phyloP scores from a whole-genome alignment of 2,329 filamentous ascomycete species.

The Colletotrichum neosansevieriae region DNA sequence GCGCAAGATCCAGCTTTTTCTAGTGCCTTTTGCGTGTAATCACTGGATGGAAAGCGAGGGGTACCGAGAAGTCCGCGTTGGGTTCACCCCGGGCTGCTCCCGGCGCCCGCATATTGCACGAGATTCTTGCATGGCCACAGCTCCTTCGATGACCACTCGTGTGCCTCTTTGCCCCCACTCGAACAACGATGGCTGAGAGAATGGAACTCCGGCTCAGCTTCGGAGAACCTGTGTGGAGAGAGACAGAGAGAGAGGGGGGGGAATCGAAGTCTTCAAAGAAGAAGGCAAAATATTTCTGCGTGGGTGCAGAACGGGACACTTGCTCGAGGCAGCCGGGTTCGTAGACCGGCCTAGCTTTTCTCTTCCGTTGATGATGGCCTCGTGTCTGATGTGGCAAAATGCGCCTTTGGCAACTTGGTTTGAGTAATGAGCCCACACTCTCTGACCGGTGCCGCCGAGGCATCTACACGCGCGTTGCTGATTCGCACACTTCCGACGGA shows the following conservation, averaged over 20 bases:
- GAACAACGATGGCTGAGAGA: not conserved
- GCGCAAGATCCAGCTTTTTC: conserved; percentile 17
- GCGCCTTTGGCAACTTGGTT: conserved; percentile 5
- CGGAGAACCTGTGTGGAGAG: not conserved
- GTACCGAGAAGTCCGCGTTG: conserved; percentile 24
- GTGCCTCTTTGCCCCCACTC: conserved; percentile 3
- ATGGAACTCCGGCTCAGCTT: conserved; percentile 5
- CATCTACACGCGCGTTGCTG: not conserved
- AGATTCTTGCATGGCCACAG: conserved; percentile 13
- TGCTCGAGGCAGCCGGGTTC: not conserved
- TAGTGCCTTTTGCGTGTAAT: too few relatives aligned
- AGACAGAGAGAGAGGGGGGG: not conserved
- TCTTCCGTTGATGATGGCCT: conserved; percentile 8
- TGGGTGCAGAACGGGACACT: not conserved
- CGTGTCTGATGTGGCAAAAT: conserved; percentile 10
- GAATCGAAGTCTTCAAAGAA: not conserved
- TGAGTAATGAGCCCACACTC: conserved; percentile 19
- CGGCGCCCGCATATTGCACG: conserved; percentile 27
- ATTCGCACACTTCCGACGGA: conserved; percentile 8
- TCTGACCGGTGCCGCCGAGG: conserved; percentile 1
- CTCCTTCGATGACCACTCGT: not conserved
- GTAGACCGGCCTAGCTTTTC: not conserved
- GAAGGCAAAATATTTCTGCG: not conserved
- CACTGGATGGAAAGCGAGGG: not conserved
- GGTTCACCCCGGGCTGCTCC: conserved; percentile 29